Evolutionary conservation across 768 basidiomycete genomes (phyloP).

Genomic region (Rhodotorula babjevae): DNA sequence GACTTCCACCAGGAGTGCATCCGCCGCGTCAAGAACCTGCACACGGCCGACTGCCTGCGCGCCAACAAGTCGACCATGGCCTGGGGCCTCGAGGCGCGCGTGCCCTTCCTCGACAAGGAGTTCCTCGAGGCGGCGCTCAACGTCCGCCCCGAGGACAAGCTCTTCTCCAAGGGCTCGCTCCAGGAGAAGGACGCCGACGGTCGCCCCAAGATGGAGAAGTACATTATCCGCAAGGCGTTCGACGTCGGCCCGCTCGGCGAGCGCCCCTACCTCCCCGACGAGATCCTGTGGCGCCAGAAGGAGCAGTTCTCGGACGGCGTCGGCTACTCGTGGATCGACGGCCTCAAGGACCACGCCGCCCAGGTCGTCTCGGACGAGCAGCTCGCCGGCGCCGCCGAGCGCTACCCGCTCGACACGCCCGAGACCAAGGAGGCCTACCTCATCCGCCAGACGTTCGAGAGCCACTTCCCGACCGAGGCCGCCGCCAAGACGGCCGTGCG

Average conservation of each 20-base stretch:
- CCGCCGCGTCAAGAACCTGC: constrained; percentile 91
- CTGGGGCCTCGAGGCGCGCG: constrained; percentile 97
- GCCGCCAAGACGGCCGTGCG: constrained; percentile 88
- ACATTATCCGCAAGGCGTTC: constrained; percentile 92
- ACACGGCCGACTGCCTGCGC: constrained; percentile 92
- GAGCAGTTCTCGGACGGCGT: constrained; percentile 96
- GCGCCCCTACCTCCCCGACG: constrained; percentile 85
- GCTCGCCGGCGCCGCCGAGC: constrained; percentile 64
- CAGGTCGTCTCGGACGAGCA: constrained; percentile 71
- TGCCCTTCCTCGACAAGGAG: constrained; percentile 94
- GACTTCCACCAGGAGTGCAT: constrained; percentile 95
- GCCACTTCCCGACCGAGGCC: constrained; percentile 73
- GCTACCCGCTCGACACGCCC: constrained; percentile 75
- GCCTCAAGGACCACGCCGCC: constrained; percentile 84
- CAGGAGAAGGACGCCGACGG: constrained; percentile 80
- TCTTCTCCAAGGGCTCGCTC: constrained; percentile 72
- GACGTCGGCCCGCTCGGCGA: constrained; percentile 71
- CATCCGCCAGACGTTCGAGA: constrained; percentile 86
- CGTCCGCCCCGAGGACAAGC: constrained; percentile 77
- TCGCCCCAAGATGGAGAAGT: constrained; percentile 94
- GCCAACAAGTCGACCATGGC: constrained; percentile 99
- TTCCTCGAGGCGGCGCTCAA: constrained; percentile 94
- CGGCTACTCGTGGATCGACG: constrained; percentile 46
- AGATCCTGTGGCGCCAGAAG: constrained; percentile 97
- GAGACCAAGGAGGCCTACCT: constrained; percentile 96